A percentile compares a stretch with the other conserved stretches of the same genome.
Evolutionary conservation across 2,329 filamentous ascomycete genomes (phyloP).

Genomic region (Alternaria sp.): DNA sequence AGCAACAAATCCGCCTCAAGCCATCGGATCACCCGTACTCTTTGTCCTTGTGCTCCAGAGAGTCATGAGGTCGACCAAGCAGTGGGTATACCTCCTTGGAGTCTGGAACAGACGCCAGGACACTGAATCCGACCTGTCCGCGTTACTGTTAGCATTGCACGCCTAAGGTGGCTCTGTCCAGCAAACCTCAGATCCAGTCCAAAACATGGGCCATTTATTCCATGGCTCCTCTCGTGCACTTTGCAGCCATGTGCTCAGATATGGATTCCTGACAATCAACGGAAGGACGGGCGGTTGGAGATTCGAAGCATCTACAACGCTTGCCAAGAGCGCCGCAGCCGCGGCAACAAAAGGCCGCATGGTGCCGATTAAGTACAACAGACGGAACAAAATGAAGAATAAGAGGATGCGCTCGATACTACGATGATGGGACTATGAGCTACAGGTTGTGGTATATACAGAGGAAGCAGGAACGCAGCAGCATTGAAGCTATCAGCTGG

Average conservation of each 20-base stretch:
- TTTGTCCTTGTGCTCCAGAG: slow-evolving; percentile 55
- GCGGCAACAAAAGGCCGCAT: slow-evolving; percentile 40
- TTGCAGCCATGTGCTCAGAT: slow-evolving; percentile 64
- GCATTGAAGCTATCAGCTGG: slow-evolving; percentile 28
- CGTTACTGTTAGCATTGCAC: slow-evolving; percentile 18
- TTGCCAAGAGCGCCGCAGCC: slow-evolving; percentile 51
- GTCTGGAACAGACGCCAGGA: slow-evolving; percentile 69
- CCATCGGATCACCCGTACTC: slow-evolving; percentile 43
- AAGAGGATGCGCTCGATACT: slow-evolving; percentile 7
- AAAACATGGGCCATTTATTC: slow-evolving; percentile 88
- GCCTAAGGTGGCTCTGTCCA: background rate
- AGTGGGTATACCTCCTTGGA: slow-evolving; percentile 69
- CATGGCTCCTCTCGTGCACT: slow-evolving; percentile 77
- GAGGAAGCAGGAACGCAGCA: background rate
- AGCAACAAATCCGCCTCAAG: background rate
- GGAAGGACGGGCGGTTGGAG: slow-evolving; percentile 63
- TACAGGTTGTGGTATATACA: slow-evolving; percentile 3
- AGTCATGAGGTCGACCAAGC: slow-evolving; percentile 72
- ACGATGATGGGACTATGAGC: background rate
- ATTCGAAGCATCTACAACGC: slow-evolving; percentile 58
- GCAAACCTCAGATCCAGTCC: slow-evolving; percentile 71
- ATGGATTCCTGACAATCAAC: slow-evolving; percentile 60
- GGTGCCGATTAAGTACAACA: slow-evolving; percentile 13
- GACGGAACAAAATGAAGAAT: background rate
- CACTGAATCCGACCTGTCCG: slow-evolving; percentile 65